Base-by-base conservation (phyloP, 2,329 filamentous ascomycete genomes). In the Tolypocladium ovalisporum region DNA sequence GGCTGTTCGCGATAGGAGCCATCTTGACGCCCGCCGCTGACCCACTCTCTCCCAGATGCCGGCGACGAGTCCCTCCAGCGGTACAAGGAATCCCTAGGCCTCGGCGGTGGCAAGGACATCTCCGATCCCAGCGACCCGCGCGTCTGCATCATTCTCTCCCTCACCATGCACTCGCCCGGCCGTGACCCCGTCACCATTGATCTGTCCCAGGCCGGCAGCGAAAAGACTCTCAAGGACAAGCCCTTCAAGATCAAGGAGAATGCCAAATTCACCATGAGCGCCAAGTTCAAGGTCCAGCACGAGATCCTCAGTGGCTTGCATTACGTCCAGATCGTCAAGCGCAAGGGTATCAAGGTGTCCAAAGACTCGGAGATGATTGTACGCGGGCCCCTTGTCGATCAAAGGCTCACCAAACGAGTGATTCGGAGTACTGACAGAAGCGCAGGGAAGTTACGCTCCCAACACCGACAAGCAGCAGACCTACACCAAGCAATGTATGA, bases 331-430 rank as follows among this genome's bases (percentile, higher is more conserved):
- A 83, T 91, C 44, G 89, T 97, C 61, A 96, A 94, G 82, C 82
- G 92, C 66, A 91, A 91, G 80, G 89, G 89, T 56, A 81, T 97
- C 71, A 84, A 84, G 59, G 84, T 93, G 60, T 89, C 88, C 78
- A 99, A 97, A 83, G 88, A 94, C 68, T 89, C 95, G 66, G 93
- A 97, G 79, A 99, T 99, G 94, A 88, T 99, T 82, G 91, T 94
- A 75, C 69, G 87, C 80, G 2, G 36, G 29, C 19, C 37, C 42
- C 32, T n/a, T 35, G 6, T 6, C 27, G 22, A 4, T 19, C 22
- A 32, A 22, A 34, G 47, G 19, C 10, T 22, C 12, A 22, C 10
- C 5, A n/a, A 19, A 17, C 34, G 35, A 19, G 27, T 15, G n/a
- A 51, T 2, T 34, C 4, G 2, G 19, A 29, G 34, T 36, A 24